phyloP scores from a whole-genome alignment of 1,284 basidiomycete species.

The Microbotryum saponariae region DNA sequence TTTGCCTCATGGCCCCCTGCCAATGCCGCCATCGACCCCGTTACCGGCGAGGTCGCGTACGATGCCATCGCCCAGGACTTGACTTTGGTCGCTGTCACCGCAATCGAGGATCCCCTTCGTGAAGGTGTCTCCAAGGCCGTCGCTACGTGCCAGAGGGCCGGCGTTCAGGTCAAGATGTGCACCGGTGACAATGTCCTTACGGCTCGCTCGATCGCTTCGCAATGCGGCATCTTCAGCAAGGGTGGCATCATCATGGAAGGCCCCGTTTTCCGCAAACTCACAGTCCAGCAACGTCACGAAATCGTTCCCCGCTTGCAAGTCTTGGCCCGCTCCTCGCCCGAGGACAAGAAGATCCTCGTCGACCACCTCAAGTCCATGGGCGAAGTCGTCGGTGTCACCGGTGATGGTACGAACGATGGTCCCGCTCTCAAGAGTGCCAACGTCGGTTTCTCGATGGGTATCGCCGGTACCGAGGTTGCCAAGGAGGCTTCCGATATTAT shows the following conservation, averaged over 20 bases:
- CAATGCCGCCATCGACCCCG: slow-evolving; percentile 44
- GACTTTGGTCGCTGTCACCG: slow-evolving; percentile 77
- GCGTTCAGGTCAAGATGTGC: slow-evolving; percentile 97
- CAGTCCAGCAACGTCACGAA: slow-evolving; percentile 46
- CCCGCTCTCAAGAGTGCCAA: slow-evolving; percentile 91
- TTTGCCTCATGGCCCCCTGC: slow-evolving; percentile 76
- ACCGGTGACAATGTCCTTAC: slow-evolving; percentile 93
- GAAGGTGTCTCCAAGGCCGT: slow-evolving; percentile 84
- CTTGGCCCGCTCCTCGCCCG: slow-evolving; percentile 87
- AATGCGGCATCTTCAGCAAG: slow-evolving; percentile 86
- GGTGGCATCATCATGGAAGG: slow-evolving; percentile 97
- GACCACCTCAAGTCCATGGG: slow-evolving; percentile 77
- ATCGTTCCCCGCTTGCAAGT: slow-evolving; percentile 53
- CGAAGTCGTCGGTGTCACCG: slow-evolving; percentile 93
- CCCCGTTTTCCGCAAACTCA: slow-evolving; percentile 56
- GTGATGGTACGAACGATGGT: slow-evolving; percentile 96
- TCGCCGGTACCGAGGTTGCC: slow-evolving; percentile 95
- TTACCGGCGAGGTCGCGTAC: slow-evolving; percentile 54
- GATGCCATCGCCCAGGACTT: slow-evolving; percentile 63
- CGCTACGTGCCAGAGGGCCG: slow-evolving; percentile 72
- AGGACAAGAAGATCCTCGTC: slow-evolving; percentile 92
- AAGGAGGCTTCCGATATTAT: slow-evolving; percentile 99
- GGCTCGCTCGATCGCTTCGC: slow-evolving; percentile 72
- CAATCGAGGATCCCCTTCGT: slow-evolving; percentile 93
- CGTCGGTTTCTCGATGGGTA: slow-evolving; percentile 97